phyloP scores from a whole-genome alignment of 768 basidiomycete genomes.

The Hericium rajendrae region DNA sequence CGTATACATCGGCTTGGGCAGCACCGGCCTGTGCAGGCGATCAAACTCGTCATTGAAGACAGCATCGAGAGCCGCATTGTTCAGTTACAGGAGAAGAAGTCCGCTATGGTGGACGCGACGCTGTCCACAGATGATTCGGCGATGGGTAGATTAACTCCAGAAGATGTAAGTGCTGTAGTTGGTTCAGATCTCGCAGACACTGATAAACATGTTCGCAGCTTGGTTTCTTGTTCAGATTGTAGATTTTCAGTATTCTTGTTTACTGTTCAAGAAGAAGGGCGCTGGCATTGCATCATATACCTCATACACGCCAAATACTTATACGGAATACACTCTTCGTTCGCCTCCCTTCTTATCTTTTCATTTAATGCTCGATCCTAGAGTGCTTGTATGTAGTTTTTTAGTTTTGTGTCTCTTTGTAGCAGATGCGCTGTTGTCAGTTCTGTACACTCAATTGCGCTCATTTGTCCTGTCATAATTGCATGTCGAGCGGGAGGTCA shows the following conservation, averaged over 20 bases:
- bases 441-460: too few species aligned
- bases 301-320: too few species aligned
- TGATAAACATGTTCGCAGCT: constrained; percentile 22
- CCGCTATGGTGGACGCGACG: constrained; percentile 88
- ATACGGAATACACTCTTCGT: too few species aligned
- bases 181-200: neutral
- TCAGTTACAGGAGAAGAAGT: constrained; percentile 96
- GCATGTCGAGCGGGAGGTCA: too few species aligned
- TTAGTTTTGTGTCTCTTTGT: neutral
- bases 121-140: constrained; percentile 78
- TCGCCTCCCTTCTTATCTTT: too few species aligned
- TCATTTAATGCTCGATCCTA: neutral
- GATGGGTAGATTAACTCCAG: constrained; percentile 89
- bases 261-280: too few species aligned
- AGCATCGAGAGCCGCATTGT: constrained; percentile 94
- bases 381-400: neutral
- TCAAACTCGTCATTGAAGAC: constrained; percentile 92
- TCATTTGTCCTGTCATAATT: too few species aligned
- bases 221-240: constrained; percentile 37
- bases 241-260: constrained; percentile 5
- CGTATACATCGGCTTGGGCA: constrained; percentile 96
- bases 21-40: constrained; percentile 84
- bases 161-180: constrained; percentile 34
- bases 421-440: too few species aligned
- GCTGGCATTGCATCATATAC: too few species aligned